These are phyloP conservation scores for Penicillium robsamsonii DNA, from an alignment of 495 filamentous ascomycete genomes.

Conservation along the genomic window DNA sequence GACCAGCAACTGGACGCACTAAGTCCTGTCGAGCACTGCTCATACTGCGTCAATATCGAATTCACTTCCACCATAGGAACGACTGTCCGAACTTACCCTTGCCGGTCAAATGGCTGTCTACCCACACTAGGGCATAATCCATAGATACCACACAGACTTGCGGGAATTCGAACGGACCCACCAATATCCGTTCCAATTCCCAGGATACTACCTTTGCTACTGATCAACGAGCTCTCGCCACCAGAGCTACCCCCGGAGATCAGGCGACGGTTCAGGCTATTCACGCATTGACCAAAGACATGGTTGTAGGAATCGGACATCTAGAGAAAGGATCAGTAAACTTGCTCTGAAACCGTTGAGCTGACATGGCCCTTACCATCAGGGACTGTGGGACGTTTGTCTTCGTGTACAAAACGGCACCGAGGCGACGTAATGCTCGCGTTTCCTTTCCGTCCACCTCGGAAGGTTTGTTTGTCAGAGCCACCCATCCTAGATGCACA, in stretches of 20 bases:
- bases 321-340: conserved; percentile 4
- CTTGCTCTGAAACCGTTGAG: conserved; percentile 17
- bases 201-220: conserved; percentile 34
- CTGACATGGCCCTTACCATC: conserved; percentile 31
- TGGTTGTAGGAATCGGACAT: conserved; percentile 53
- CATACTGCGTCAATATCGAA: too few relatives aligned
- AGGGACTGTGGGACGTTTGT: conserved; percentile 56
- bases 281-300: conserved; percentile 61
- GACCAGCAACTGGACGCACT: too few relatives aligned
- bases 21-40: too few relatives aligned
- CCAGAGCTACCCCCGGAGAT: conserved; percentile 58
- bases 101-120: too few relatives aligned
- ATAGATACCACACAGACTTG: conserved; percentile 59
- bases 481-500: too few relatives aligned
- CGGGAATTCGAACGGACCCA: conserved; percentile 58
- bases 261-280: conserved; percentile 49
- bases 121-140: conserved; percentile 42
- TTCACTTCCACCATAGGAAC: too few relatives aligned
- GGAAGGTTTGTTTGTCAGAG: too few relatives aligned
- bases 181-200: conserved; percentile 42
- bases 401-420: conserved; percentile 55
- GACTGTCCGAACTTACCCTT: too few relatives aligned
- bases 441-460: too few relatives aligned
- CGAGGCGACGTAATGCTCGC: too few relatives aligned
- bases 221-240: conserved; percentile 54